Evolutionary conservation across 805 yeast genomes (phyloP).

Genomic region (Sungouiella thailandica): DNA sequence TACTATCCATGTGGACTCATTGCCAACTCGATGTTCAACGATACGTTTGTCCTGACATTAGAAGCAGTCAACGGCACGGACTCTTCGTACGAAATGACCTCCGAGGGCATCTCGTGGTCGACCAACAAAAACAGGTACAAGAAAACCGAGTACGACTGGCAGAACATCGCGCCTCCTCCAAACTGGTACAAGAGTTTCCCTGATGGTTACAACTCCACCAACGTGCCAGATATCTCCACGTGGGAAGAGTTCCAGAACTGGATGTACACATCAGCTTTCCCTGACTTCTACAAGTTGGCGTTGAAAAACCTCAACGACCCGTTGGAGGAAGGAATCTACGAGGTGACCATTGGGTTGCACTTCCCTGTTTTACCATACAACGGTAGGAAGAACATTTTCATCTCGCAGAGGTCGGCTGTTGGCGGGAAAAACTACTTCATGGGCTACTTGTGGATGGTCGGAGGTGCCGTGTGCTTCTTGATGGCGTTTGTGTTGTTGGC

Average conservation of each 20-base stretch:
- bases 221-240: conserved; percentile 39
- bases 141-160: conserved; percentile 34
- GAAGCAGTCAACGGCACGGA: conserved; percentile 34
- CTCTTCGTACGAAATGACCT: conserved; percentile 29
- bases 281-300: conserved; percentile 45
- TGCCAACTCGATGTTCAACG: conserved; percentile 77
- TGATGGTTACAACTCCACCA: conserved; percentile 38
- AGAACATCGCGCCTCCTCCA: conserved; percentile 41
- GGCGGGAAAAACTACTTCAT: conserved; percentile 75
- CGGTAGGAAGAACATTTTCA: conserved; percentile 62
- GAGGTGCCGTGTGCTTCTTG: conserved; percentile 64
- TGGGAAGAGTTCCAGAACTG: conserved; percentile 45
- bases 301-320: conserved; percentile 56
- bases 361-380: conserved; percentile 71
- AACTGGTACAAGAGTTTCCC: conserved; percentile 42
- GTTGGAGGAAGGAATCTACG: conserved; percentile 55
- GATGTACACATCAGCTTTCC: conserved; percentile 41
- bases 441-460: conserved; percentile 71
- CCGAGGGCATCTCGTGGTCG: conserved; percentile 39
- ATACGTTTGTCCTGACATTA: conserved; percentile 44
- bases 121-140: conserved; percentile 35
- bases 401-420: conserved; percentile 65
- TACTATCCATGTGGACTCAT: conserved; percentile 81
- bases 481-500: conserved; percentile 49
- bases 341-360: conserved; percentile 63